Percentiles rank a stretch among this genome's conserved stretches.
These are phyloP conservation scores for Peronospora destructor DNA, from an alignment of 352 stramenopile species.

Conservation along the genomic window DNA sequence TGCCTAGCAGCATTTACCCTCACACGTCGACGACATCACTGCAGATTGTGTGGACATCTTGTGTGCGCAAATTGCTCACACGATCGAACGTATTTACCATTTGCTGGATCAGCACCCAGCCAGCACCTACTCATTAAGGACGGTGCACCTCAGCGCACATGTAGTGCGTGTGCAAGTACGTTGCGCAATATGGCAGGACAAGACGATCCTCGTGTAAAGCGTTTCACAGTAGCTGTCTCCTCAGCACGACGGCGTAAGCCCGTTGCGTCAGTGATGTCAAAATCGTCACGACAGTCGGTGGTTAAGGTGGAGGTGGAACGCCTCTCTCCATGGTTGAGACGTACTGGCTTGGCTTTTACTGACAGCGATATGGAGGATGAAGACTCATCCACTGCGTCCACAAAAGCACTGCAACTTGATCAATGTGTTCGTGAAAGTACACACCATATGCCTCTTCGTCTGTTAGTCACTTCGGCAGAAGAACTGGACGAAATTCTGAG, in stretches of 20 bases:
- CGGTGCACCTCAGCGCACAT: constrained; percentile 62
- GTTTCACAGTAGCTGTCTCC: constrained; percentile 34
- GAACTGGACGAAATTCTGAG: constrained; percentile 54
- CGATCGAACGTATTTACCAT: constrained; percentile 61
- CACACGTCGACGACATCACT: constrained; percentile 78
- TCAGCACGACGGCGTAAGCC: constrained; percentile 11
- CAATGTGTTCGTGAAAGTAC: constrained; percentile 10
- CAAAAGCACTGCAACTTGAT: constrained; percentile 23
- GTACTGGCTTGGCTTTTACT: constrained; percentile 16
- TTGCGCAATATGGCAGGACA: constrained; percentile 57
- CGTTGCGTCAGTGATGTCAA: constrained; percentile 9
- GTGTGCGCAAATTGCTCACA: constrained; percentile 65
- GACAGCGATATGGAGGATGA: constrained; percentile 26
- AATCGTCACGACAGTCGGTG: constrained; percentile 3
- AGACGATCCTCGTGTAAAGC: constrained; percentile 49
- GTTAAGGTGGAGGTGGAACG: constrained; percentile 32
- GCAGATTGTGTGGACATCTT: constrained; percentile 63
- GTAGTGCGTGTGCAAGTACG: constrained; percentile 52
- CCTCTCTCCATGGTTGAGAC: constrained; percentile 27
- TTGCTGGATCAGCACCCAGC: constrained; percentile 34
- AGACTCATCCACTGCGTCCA: constrained; percentile 24
- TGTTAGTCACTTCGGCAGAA: constrained; percentile 31
- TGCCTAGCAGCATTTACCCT: constrained; percentile 51
- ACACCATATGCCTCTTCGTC: constrained; percentile 22
- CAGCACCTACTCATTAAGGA: constrained; percentile 69